phyloP scores from a whole-genome alignment of 306 rosid species.

The Carpinus fangiana region DNA sequence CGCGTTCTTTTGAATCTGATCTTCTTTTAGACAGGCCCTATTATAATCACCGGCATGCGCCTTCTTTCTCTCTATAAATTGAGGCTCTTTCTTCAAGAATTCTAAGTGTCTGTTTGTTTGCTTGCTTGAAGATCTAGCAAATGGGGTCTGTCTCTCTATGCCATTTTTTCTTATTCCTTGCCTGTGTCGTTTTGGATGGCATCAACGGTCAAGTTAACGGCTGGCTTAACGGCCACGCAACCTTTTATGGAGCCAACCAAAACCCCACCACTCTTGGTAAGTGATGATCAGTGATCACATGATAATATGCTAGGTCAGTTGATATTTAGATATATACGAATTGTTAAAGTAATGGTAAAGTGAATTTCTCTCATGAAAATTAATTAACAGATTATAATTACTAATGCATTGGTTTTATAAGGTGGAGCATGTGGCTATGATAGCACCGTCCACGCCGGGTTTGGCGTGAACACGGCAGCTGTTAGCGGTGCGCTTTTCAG shows the following conservation, averaged over 20 bases:
- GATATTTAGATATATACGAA: too few relatives aligned
- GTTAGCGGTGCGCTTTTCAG: conserved; percentile 64
- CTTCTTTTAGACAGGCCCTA: not conserved
- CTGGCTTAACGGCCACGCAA: conserved; percentile 87
- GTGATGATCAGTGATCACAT: not conserved
- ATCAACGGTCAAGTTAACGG: conserved; percentile 36
- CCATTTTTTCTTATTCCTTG: conserved; percentile 22
- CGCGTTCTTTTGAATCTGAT: conserved; percentile 18
- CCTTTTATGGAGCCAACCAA: conserved; percentile 76
- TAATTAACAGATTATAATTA: too few relatives aligned
- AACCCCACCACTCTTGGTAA: conserved; percentile 70
- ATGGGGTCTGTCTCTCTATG: conserved; percentile 39
- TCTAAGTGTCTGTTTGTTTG: conserved; percentile 4
- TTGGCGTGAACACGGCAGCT: conserved; percentile 79
- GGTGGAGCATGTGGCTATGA: conserved; percentile 96
- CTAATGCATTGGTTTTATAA: not conserved
- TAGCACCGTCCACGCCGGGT: conserved; percentile 66
- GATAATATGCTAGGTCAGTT: too few relatives aligned
- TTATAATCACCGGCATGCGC: conserved; percentile 69
- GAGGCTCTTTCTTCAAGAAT: conserved; percentile 15
- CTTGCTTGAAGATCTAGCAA: conserved; percentile 26
- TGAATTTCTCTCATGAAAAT: too few relatives aligned
- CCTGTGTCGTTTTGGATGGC: conserved; percentile 25
- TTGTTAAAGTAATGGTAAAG: too few relatives aligned
- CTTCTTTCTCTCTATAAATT: conserved; percentile 42